A percentile compares a stretch with the other conserved stretches of the same genome.
Conservation (phyloP, 305 asterid species). For the Fraxinus ornus region DNA sequence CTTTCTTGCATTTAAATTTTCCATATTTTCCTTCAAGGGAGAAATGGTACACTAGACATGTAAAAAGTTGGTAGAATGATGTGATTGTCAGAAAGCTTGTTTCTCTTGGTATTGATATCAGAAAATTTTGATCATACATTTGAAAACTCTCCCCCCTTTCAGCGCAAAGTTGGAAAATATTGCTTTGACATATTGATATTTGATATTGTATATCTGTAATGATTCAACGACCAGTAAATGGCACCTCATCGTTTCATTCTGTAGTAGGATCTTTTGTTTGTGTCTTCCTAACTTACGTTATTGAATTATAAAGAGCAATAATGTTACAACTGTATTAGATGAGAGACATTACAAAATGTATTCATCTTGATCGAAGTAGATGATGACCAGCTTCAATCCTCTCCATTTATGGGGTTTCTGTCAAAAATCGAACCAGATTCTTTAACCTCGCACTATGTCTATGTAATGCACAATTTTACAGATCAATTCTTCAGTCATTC, state of each 20-base stretch:
- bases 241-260: not conserved
- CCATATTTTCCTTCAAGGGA: not conserved
- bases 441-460: not conserved
- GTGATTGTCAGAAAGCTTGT: not conserved
- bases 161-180: not conserved
- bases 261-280: not conserved
- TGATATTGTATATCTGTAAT: not conserved
- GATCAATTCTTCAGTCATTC: slow-evolving; percentile 11
- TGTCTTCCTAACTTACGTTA: not conserved
- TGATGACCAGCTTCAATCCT: not conserved
- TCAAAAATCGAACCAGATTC: slow-evolving; percentile 3
- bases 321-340: not conserved
- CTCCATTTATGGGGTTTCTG: not conserved
- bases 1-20: slow-evolving; percentile 12
- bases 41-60: not conserved
- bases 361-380: not conserved
- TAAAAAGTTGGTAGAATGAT: not conserved
- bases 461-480: slow-evolving; percentile 16
- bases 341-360: not conserved
- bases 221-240: not conserved
- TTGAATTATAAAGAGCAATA: not conserved
- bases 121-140: not conserved
- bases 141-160: not conserved
- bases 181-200: not conserved
- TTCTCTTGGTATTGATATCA: not conserved